Base-by-base conservation (phyloP, 2,329 filamentous ascomycete genomes). In the Diaporthe capsici region DNA sequence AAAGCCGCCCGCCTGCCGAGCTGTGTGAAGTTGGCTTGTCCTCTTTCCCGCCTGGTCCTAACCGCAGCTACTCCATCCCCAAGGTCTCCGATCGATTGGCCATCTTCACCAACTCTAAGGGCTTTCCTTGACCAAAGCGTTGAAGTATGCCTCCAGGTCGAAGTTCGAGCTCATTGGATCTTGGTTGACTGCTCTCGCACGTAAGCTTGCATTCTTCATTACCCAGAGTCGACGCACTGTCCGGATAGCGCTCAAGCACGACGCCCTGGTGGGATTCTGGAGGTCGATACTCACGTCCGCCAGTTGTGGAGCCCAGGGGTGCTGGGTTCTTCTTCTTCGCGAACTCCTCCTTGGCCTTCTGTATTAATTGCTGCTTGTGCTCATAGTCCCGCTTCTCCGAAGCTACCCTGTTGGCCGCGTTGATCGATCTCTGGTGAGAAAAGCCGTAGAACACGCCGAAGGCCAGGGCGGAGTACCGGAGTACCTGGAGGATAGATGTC, bases 401-500 rank as follows among this genome's bases (percentile, higher is more conserved):
- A 80, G 92, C 89, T 77, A 90, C 87, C 87, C 92, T 94, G 83
- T 95, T 92, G 82, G 90, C 86, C 75, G 94, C 86, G 80, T 88
- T 93, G 86, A 99, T 93, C 78, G 92, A 91, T 83, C 93, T 90
- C 89, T 99, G 97, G 89, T 98, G 96, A 87, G 93, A 94, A 89
- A 98, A 92, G 85, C 97, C 97, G 89, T 99, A 99, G 88, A 98
- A 93, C 84, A 98, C 88, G 85, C 97, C 97, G 83, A 95, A 90
- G 83, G 93, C 94, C 80, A 99, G 94, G 84, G 96, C 96, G 84
- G 95, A 96, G 91, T 96, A 99, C 88, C 97, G 96, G 86, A 98
- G 92, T 86, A 99, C 96, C 97, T 99, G 86, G 25, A 71, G 63
- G n/a, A 31, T n/a, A 44, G 28, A 28, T 39, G 10, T 10, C 25